Conservation (phyloP, 805 yeast genomes). For the Allodekkera sacchari region DNA sequence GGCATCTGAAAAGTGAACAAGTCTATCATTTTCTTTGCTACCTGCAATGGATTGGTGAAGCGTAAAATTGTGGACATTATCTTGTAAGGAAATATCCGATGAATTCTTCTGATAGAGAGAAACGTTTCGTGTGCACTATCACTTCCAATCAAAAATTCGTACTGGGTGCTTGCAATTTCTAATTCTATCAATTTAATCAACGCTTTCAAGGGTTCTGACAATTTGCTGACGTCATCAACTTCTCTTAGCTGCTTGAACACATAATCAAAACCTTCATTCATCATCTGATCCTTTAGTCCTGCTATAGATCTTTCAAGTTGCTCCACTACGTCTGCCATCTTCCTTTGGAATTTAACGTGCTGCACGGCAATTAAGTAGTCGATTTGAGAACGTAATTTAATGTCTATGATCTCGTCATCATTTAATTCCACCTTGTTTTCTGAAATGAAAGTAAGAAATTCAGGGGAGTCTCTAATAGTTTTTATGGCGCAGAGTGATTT, state of each 20-base stretch:
- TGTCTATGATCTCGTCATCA: constrained; percentile 43
- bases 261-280: constrained; percentile 41
- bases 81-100: constrained; percentile 71
- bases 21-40: constrained; percentile 73
- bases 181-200: constrained; percentile 78
- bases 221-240: constrained; percentile 35
- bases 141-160: constrained; percentile 69
- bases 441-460: constrained; percentile 44
- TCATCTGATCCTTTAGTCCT: constrained; percentile 23
- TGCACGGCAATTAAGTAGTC: constrained; percentile 51
- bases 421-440: constrained; percentile 25
- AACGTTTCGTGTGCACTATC: constrained; percentile 76
- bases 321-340: constrained; percentile 27
- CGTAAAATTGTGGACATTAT: constrained; percentile 68
- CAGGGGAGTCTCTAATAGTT: constrained; percentile 45
- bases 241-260: constrained; percentile 59
- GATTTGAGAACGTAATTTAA: constrained; percentile 45
- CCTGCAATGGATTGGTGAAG: constrained; percentile 80
- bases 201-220: constrained; percentile 59
- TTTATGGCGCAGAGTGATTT: constrained; percentile 42
- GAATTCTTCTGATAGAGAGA: constrained; percentile 62
- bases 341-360: constrained; percentile 65
- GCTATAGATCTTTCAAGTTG: constrained; percentile 33
- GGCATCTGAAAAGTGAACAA: constrained; percentile 72
- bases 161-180: constrained; percentile 77